A percentile compares a stretch with the other conserved stretches of the same genome.
Conservation (phyloP, 148 eudicot genomes). For the Gaultheria prostrata region DNA sequence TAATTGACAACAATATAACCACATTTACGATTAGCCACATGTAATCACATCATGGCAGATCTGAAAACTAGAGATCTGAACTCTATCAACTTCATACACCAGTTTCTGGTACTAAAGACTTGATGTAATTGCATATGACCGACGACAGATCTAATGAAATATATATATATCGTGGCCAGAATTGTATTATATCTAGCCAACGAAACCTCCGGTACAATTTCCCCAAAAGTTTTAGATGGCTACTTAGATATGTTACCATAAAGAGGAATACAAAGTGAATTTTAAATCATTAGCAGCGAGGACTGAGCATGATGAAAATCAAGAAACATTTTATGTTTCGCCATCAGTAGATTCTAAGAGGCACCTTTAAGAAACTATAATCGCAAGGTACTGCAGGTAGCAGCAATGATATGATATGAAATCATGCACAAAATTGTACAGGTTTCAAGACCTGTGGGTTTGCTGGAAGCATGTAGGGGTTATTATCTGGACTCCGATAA, state of each 20-base stretch:
- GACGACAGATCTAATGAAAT: background rate
- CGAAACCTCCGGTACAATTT: background rate
- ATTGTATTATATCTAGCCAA: background rate
- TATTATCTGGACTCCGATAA: slow-evolving; percentile 80
- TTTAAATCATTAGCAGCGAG: background rate
- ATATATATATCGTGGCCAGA: background rate
- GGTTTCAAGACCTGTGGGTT: slow-evolving; percentile 70
- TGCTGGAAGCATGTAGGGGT: slow-evolving; percentile 94
- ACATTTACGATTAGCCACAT: background rate
- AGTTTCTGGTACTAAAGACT: background rate
- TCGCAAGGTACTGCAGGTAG: background rate
- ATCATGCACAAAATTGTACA: background rate
- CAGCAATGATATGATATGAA: background rate
- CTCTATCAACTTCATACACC: background rate
- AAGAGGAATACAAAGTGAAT: background rate
- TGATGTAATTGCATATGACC: background rate
- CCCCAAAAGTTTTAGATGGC: background rate
- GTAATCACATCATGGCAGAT: background rate
- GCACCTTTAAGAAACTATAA: background rate
- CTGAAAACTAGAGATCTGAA: background rate
- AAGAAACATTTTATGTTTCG: background rate
- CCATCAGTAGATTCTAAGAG: background rate
- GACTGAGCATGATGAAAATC: background rate
- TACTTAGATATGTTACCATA: background rate
- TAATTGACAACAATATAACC: background rate